Percentiles rank a stretch among this genome's conserved stretches.
phyloP scores from a whole-genome alignment of 352 stramenopile genomes.

The Phytophthora vignae region DNA sequence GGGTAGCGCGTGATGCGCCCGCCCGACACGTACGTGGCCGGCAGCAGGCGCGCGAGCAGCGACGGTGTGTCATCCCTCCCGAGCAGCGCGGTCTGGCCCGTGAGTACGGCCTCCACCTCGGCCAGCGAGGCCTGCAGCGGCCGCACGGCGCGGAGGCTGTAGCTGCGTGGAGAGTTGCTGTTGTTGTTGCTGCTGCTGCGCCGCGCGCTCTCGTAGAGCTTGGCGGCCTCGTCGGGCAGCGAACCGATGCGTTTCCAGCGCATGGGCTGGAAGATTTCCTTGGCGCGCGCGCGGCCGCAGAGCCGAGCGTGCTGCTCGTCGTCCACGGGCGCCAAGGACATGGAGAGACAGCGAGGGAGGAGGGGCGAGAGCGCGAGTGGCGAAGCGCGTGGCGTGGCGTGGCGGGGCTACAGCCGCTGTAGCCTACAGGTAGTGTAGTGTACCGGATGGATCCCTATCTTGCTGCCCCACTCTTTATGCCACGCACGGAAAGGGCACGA shows the following conservation, averaged over 20 bases:
- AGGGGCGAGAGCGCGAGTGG: neutral
- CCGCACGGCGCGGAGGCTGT: constrained; percentile 67
- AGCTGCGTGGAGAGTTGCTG: constrained; percentile 12
- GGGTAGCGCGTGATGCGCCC: constrained; percentile 53
- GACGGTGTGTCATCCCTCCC: constrained; percentile 33
- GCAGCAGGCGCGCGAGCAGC: constrained; percentile 53
- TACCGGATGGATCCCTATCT: neutral
- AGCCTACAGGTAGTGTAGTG: neutral
- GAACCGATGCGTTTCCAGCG: constrained; percentile 72
- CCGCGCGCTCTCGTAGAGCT: constrained; percentile 64
- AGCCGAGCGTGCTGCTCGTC: constrained; percentile 64
- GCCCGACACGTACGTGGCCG: constrained; percentile 52
- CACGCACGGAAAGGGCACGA: constrained; percentile 6
- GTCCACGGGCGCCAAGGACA: constrained; percentile 47
- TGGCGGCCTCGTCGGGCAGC: constrained; percentile 57
- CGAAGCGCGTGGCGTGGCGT: too few relatives aligned
- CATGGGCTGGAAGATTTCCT: constrained; percentile 75
- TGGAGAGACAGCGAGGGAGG: neutral
- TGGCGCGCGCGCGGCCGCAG: constrained; percentile 61
- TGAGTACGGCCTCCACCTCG: constrained; percentile 67
- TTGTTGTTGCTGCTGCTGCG: neutral
- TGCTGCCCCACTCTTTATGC: neutral
- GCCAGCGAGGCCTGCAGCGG: constrained; percentile 53
- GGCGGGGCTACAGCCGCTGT: too few relatives aligned
- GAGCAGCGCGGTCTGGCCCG: constrained; percentile 38